These are phyloP conservation scores for Tephrocybe sp. DNA, from an alignment of 768 basidiomycete species.

Conservation along the genomic window DNA sequence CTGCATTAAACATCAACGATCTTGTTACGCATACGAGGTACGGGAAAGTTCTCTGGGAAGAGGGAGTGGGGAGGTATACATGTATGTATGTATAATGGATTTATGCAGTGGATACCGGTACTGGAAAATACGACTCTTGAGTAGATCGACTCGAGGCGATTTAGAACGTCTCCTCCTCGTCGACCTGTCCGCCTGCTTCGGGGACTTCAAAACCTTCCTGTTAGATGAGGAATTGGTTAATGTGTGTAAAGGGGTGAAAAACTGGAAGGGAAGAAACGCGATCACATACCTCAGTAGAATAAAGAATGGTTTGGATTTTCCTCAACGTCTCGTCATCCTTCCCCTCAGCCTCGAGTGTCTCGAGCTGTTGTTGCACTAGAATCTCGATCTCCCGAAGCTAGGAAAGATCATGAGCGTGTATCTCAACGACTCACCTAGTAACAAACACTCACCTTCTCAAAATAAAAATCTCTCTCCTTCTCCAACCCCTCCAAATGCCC, in stretches of 20 bases:
- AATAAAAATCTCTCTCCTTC: constrained; percentile 98
- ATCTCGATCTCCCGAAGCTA: constrained; percentile 97
- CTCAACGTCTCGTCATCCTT: constrained; percentile 60
- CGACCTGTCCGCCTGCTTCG: constrained; percentile 48
- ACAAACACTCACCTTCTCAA: constrained; percentile 73
- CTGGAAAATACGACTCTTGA: too few relatives aligned
- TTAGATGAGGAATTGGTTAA: too few relatives aligned
- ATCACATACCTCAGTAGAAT: constrained; percentile 80
- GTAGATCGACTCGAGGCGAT: neutral
- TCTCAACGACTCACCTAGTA: neutral
- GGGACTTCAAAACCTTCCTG: constrained; percentile 96
- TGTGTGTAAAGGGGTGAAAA: too few relatives aligned
- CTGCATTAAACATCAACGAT: too few relatives aligned
- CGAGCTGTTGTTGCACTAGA: constrained; percentile 78
- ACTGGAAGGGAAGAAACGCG: neutral
- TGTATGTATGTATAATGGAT: too few relatives aligned
- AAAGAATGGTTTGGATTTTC: constrained; percentile 90
- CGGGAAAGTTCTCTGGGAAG: too few relatives aligned
- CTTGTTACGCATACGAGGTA: too few relatives aligned
- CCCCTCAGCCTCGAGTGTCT: constrained; percentile 53
- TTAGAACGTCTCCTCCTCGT: constrained; percentile 83
- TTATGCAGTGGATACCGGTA: too few relatives aligned
- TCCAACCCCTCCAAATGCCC: constrained; percentile 85
- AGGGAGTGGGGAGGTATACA: too few relatives aligned
- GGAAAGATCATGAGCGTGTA: neutral